Evolutionary conservation across 1,284 basidiomycete species (phyloP).

Genomic region (Boletus holoroseus): DNA sequence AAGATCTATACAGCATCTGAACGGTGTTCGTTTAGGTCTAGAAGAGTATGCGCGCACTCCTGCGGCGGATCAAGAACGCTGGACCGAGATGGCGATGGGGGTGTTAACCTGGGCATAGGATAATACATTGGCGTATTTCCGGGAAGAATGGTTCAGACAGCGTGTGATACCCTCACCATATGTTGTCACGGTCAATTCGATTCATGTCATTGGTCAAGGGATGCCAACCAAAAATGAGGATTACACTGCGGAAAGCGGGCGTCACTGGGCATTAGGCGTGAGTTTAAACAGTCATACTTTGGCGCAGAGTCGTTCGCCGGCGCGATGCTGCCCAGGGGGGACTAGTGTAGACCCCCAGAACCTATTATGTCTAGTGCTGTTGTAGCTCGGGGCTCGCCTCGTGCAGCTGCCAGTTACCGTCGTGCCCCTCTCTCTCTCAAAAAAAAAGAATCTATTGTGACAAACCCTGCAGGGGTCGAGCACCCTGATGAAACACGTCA

Average conservation of each 20-base stretch:
- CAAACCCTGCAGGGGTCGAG: no score
- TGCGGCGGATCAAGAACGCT: no score
- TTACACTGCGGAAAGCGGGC: conserved; percentile 31
- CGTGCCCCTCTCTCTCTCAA: no score
- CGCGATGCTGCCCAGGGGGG: conserved; percentile 5
- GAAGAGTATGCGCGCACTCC: no score
- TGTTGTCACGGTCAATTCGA: background rate
- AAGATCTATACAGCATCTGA: no score
- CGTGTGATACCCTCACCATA: conserved; percentile 47
- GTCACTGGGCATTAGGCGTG: background rate
- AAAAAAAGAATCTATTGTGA: no score
- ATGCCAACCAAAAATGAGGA: conserved; percentile 52
- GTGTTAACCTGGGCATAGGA: conserved; percentile 47
- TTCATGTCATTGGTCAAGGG: conserved; percentile 8
- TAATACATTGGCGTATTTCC: conserved; percentile 42
- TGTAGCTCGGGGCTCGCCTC: no score
- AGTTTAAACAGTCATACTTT: conserved; percentile 14
- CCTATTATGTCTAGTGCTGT: conserved; percentile 8
- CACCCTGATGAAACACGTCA: no score
- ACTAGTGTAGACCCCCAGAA: conserved; percentile 23
- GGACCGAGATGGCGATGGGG: no score
- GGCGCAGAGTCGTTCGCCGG: conserved; percentile 13
- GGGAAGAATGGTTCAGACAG: conserved; percentile 48
- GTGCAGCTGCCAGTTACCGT: no score
- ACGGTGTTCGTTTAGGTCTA: no score